These are phyloP conservation scores for Cladophialophora carrionii DNA, from an alignment of 2,329 filamentous ascomycete species.

Conservation along the genomic window DNA sequence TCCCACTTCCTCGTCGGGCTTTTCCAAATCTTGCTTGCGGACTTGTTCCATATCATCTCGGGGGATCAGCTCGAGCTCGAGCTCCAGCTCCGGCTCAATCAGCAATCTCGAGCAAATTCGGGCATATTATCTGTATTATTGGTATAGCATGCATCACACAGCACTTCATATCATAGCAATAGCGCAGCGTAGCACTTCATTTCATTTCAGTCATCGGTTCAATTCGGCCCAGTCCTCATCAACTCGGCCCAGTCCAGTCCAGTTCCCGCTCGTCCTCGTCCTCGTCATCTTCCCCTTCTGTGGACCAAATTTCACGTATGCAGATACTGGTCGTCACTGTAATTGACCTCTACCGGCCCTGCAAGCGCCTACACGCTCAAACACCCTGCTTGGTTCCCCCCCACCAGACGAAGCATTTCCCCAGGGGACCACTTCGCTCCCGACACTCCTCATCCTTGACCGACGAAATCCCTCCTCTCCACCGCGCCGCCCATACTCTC, in stretches of 20 bases:
- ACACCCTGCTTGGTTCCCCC: background rate
- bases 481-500: slow-evolving; percentile 40
- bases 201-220: background rate
- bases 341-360: background rate
- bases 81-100: too few relatives aligned
- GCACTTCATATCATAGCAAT: too few relatives aligned
- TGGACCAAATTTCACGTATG: background rate
- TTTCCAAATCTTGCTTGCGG: too few relatives aligned
- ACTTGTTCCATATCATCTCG: too few relatives aligned
- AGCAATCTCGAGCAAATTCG: too few relatives aligned
- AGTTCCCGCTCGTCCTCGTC: background rate
- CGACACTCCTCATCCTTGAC: slow-evolving; percentile 5
- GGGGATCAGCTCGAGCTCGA: too few relatives aligned
- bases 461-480: slow-evolving; percentile 41
- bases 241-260: too few relatives aligned
- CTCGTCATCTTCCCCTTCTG: background rate
- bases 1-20: too few relatives aligned
- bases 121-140: background rate
- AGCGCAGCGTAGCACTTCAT: background rate
- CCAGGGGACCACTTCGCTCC: too few relatives aligned
- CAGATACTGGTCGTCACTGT: background rate
- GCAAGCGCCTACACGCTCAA: background rate
- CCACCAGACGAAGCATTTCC: background rate
- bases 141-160: background rate
- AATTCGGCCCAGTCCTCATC: too few relatives aligned